Base-by-base conservation (phyloP, 2,329 filamentous ascomycete genomes). In the Hypoxylon rubiginosum region DNA sequence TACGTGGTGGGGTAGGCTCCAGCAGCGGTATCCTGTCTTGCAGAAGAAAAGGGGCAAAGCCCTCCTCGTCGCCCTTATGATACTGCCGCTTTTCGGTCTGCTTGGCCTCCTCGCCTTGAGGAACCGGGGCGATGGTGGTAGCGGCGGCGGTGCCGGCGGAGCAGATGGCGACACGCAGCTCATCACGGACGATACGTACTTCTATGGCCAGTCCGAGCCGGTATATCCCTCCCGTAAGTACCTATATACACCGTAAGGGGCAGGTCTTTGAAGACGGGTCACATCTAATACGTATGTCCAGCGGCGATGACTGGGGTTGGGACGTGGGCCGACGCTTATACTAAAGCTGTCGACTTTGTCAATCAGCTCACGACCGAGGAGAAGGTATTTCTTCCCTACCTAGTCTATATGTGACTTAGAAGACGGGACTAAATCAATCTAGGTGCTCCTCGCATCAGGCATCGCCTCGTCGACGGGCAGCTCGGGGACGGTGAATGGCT, bases 371-470 rank as follows among this genome's bases (percentile, higher is more conserved):
- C 91, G 0, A 80, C 94, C 51, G 83, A 89, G 17, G 92, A 97
- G 78, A 96, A 95, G 80, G 88, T 82, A 71, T 24, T 70, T 57
- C 21, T 60, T 24, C 49, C 28, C 7, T 48, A 13, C 21, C 21
- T 24, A n/a, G n/a, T 30, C 9, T 48, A n/a, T 39, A n/a, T 11
- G 30, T 41, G 26, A 59, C 19, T 49, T 41, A 26, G 32, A 43
- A 17, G 51, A 10, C 41, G 56, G 7, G 11, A 41, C 45, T 68
- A 51, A 66, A 32, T 3, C 19, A 11, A 7, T 9, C 26, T 13
- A 84, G 82, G 89, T 94, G 74, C 91, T 89, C 72, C 78, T 96
- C 62, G 94, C 92, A 0, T 91, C 91, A 1, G 92, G 92, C 67
- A 85, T 89, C 50, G 84, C 86, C 71, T 88, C 77, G 2, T 79